Evolutionary conservation across 306 rosid species (phyloP), one percentile per base, ranked within the genome.

Genomic region (Senna siamea): DNA sequence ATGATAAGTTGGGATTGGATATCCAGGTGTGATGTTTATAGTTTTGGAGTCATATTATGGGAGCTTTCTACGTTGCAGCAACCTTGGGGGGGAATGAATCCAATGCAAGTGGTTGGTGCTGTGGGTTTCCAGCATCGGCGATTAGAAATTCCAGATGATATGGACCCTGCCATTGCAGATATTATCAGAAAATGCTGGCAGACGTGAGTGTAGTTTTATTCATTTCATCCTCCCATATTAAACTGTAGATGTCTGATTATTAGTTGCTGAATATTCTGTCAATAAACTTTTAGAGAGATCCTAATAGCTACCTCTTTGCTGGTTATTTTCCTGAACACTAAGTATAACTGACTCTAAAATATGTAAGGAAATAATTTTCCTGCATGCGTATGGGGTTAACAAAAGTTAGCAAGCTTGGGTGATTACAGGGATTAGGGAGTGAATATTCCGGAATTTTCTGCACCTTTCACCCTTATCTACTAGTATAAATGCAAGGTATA

Each of bases 111-210:
- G 69, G 99, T 95, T 63, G 99, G 99, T 54, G 99, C 99, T 4
- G 99, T 95, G 26, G 99, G 99, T 76, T 95, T 95, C 82, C 99
- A 95, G 84, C 98, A 95, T 84, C 99, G 97, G 32, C 98, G 99
- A 48, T 98, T 95, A 63, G 99, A 95, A 76, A 92, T 95, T 82
- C 99, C 99, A 15, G 92, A 92, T 37, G 72, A 82, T 62, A 54
- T 92, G 50, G 96, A 95, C 82, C 92, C 98, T 34, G 71, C 81
- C 70, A 41, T 95, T 78, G 97, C 93, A 9, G 88, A 86, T 80
- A 93, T 95, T 70, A 88, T 95, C 70, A 43, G 79, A 51, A 87
- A 81, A 77, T 95, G 99, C 81, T 95, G 99, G 99, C 92, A 92
- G 72, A 95, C 99, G 99, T 95, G 79, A 90, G 99, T 84, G 38